Base-by-base conservation (phyloP, 108 stramenopile species). In the Nitzschia palea region DNA sequence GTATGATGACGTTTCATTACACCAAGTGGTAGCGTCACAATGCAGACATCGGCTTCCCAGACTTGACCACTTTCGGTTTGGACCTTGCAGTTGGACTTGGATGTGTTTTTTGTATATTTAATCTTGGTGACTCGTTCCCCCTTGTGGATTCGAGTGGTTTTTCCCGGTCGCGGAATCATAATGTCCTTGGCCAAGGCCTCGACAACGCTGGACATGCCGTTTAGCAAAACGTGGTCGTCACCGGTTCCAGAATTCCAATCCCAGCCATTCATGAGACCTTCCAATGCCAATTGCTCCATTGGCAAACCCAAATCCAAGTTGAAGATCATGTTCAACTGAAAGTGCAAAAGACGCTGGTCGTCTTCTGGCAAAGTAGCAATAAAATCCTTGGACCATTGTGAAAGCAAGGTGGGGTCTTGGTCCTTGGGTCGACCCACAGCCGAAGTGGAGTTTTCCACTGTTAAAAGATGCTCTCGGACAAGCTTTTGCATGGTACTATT, bases 241-340 rank as follows among this genome's bases (percentile, higher is more conserved):
- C 64, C 64, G 6, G 9, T 18, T 2, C 1, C 8, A 28, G 25
- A 14, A 14, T 23, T 18, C 64, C 64, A 65, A 18, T 51, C 64
- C 29, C 29, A 65, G 10, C 29, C 28, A 3, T 29, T 51, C n/a
- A n/a, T 12, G 23, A 65, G 29, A 17, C 64, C 64, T 14, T 52
- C 43, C 50, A 65, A 20, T 8, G 64, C 27, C 9, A 31, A 26
- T 31, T 52, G 17, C 30, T 29, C 30, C 48, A 65, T 23, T 12
- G 63, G 51, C 8, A 65, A 14, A 1, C 64, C 64, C 18, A 22
- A 35, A 44, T 65, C 64, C 26, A 65, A 29, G 17, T 32, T 10
- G 10, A 52, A 65, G 15, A 50, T 28, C 64, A 65, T 65, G 64
- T 31, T 8, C n/a, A 51, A n/a, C n/a, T 51, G 45, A 34, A 52